Evolutionary conservation across 1,284 basidiomycete genomes (phyloP).

Genomic region (Takashimella koratensis): DNA sequence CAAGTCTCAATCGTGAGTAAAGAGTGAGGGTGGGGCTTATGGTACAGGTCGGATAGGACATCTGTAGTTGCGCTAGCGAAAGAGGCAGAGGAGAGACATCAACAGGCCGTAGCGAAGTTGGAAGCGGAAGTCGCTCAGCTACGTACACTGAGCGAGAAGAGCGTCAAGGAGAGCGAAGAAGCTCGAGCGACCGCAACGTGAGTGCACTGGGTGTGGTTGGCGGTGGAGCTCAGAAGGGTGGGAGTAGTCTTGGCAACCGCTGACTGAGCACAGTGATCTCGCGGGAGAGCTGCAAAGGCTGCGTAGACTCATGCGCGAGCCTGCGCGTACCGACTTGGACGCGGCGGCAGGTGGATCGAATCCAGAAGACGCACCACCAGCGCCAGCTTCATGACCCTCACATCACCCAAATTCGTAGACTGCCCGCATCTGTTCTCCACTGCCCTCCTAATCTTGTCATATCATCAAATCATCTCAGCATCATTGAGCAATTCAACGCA

Average conservation of each 20-base stretch:
- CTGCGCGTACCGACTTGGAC: slow-evolving; percentile 2
- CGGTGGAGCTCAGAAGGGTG: too few relatives aligned
- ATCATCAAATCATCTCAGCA: too few relatives aligned
- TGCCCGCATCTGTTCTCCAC: too few relatives aligned
- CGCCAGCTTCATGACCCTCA: too few relatives aligned
- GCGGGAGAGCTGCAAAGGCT: slow-evolving; percentile 30
- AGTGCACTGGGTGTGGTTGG: too few relatives aligned
- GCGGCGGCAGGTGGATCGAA: too few relatives aligned
- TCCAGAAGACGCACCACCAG: too few relatives aligned
- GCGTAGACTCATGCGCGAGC: slow-evolving; percentile 32
- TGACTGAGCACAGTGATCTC: slow-evolving; percentile 35
- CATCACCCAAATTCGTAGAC: too few relatives aligned
- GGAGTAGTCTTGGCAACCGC: too few relatives aligned
- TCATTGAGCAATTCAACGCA: too few relatives aligned
- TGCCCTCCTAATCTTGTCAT: too few relatives aligned
- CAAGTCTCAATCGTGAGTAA: slow-evolving; percentile 34
- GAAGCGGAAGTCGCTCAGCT: slow-evolving; percentile 21
- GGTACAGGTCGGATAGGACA: slow-evolving; percentile 28
- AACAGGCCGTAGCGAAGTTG: slow-evolving; percentile 15
- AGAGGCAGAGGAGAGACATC: slow-evolving; percentile 17
- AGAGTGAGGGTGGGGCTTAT: background rate
- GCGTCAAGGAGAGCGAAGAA: slow-evolving; percentile 18
- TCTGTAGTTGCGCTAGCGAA: slow-evolving; percentile 23
- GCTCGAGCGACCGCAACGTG: slow-evolving; percentile 30
- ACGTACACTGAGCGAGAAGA: slow-evolving; percentile 23